Conservation (phyloP, 768 basidiomycete species). For the Dacryopinax primogenitus region DNA sequence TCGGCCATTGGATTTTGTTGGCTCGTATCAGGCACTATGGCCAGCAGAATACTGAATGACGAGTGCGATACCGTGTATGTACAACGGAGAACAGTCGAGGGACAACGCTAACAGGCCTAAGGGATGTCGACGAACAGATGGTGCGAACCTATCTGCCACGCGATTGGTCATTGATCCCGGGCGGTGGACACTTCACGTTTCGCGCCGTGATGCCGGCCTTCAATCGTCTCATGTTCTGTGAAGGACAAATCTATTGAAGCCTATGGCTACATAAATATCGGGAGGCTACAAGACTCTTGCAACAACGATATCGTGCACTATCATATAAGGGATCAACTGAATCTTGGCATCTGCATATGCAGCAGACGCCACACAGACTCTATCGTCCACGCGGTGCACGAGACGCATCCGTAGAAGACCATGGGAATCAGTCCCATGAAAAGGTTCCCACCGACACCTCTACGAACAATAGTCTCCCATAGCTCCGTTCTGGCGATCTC, state of each 20-base stretch:
- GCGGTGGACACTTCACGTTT: neutral
- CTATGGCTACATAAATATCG: neutral
- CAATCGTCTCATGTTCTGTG: neutral
- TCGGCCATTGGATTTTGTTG: neutral
- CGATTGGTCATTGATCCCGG: slow-evolving; percentile 9
- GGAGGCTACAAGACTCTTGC: neutral
- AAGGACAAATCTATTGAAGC: neutral
- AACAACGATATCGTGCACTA: no score
- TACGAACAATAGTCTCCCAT: slow-evolving; percentile 45
- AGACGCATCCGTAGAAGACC: slow-evolving; percentile 32
- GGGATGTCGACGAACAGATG: neutral
- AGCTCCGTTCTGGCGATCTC: slow-evolving; percentile 41
- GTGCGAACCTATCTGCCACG: neutral
- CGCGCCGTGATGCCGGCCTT: neutral
- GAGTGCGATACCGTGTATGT: neutral
- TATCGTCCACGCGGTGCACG: slow-evolving; percentile 17
- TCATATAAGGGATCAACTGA: neutral
- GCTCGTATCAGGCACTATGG: neutral
- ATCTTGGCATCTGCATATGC: neutral
- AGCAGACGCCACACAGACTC: slow-evolving; percentile 13
- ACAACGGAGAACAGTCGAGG: neutral
- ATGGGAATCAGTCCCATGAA: slow-evolving; percentile 47
- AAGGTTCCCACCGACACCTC: slow-evolving; percentile 43
- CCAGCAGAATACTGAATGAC: neutral
- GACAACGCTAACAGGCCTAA: neutral